Conservation (phyloP, 305 asterid genomes). For the Fraxinus velutina region DNA sequence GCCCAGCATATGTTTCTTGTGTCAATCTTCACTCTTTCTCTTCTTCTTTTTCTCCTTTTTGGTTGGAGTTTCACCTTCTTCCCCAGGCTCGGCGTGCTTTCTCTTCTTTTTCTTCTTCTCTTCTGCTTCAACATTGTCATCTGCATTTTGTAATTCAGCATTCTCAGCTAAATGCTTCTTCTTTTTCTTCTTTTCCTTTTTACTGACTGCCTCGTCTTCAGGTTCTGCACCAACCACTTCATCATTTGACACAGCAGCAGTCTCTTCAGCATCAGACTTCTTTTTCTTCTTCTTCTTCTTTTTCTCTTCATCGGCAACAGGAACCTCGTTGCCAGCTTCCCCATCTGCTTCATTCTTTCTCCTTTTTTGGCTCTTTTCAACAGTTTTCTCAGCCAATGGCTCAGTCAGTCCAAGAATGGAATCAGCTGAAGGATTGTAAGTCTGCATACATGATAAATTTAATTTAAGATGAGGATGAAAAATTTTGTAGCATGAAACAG, state of each 20-base stretch:
- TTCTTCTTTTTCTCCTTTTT: conserved; percentile 50
- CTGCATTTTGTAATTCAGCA: conserved; percentile 28
- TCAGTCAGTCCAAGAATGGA: conserved; percentile 50
- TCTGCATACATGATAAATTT: conserved; percentile 33
- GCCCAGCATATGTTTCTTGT: neutral
- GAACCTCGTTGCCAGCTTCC: conserved; percentile 25
- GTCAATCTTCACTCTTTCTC: conserved; percentile 42
- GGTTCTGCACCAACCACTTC: conserved; percentile 34
- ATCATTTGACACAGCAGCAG: neutral
- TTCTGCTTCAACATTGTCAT: conserved; percentile 31
- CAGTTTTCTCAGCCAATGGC: conserved; percentile 31
- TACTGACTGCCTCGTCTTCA: conserved; percentile 36
- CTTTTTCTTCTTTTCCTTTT: conserved; percentile 66
- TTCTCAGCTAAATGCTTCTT: conserved; percentile 37
- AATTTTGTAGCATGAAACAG: neutral
- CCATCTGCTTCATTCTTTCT: neutral
- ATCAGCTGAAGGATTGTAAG: conserved; percentile 84
- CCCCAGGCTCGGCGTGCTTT: conserved; percentile 17
- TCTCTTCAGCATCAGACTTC: conserved; percentile 35
- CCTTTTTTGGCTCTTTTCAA: neutral
- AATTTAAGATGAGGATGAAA: neutral
- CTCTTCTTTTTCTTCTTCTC: conserved; percentile 34
- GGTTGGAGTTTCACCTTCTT: conserved; percentile 25
- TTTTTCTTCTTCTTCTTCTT: conserved; percentile 34
- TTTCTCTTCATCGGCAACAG: conserved; percentile 32